Evolutionary conservation across 129 eudicot species (phyloP).

Genomic region (Heracleum sosnowskyi): DNA sequence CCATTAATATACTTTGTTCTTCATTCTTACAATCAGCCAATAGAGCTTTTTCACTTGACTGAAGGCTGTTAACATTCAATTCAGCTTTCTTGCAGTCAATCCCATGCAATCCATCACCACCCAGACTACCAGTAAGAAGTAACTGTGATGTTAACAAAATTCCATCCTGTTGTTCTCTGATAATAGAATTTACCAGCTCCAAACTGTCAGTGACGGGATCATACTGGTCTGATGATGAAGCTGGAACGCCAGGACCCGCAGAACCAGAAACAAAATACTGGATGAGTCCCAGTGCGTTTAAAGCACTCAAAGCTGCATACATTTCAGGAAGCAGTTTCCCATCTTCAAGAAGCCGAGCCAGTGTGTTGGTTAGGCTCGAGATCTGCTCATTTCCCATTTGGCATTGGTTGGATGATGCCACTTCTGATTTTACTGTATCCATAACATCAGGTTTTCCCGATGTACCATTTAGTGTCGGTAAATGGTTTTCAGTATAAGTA

Average conservation of each 20-base stretch:
- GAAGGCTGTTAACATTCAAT: background rate
- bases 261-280: background rate
- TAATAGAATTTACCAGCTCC: background rate
- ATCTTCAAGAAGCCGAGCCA: background rate
- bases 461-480: background rate
- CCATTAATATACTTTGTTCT: background rate
- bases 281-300: background rate
- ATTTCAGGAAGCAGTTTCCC: conserved; percentile 5
- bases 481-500: background rate
- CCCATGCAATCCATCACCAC: background rate
- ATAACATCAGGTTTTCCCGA: conserved; percentile 2
- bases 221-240: conserved; percentile 2
- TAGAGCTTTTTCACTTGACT: background rate
- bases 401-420: background rate
- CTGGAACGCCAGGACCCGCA: background rate
- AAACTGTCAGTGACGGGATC: conserved; percentile 12
- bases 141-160: background rate
- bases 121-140: background rate
- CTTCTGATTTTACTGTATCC: background rate
- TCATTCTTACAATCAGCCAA: background rate
- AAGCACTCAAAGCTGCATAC: conserved; percentile 11
- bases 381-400: background rate
- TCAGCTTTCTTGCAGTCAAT: background rate
- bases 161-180: background rate
- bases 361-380: background rate